Evolutionary conservation across 441 rosid genomes (phyloP).

Genomic region (Mallotus japonicus): DNA sequence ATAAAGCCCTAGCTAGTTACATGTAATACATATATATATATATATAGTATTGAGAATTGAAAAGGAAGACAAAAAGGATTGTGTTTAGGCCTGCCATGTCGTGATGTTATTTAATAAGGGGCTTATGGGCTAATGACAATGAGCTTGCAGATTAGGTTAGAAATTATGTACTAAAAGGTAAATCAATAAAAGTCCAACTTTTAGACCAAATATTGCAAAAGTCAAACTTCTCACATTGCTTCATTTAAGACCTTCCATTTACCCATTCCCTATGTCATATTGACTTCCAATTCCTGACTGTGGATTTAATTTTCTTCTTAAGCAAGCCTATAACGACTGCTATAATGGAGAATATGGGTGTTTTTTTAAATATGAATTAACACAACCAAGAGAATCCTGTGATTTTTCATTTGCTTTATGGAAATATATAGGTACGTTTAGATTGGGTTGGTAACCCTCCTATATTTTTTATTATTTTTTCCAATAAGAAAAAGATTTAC

Average conservation of each 20-base stretch:
- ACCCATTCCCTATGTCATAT: not conserved
- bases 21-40: too few relatives aligned
- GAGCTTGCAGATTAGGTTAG: conserved; percentile 17
- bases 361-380: too few relatives aligned
- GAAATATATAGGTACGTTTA: too few relatives aligned
- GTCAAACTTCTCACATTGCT: conserved; percentile 33
- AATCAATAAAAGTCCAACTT: conserved; percentile 4
- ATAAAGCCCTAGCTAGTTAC: too few relatives aligned
- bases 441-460: too few relatives aligned
- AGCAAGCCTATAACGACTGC: too few relatives aligned
- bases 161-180: not conserved
- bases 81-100: not conserved
- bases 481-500: too few relatives aligned
- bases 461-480: too few relatives aligned
- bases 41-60: too few relatives aligned
- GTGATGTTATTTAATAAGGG: conserved; percentile 9
- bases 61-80: not conserved
- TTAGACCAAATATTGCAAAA: conserved; percentile 4
- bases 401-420: too few relatives aligned
- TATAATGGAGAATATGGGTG: too few relatives aligned
- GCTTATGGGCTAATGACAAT: not conserved
- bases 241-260: conserved; percentile 26
- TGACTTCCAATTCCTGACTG: conserved; percentile 21
- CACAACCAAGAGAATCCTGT: too few relatives aligned
- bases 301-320: not conserved